Percentiles rank a stretch among this genome's conserved stretches.
These are phyloP conservation scores for Streptanthus diversifolius DNA, from an alignment of 345 rosid species.

Conservation along the genomic window DNA sequence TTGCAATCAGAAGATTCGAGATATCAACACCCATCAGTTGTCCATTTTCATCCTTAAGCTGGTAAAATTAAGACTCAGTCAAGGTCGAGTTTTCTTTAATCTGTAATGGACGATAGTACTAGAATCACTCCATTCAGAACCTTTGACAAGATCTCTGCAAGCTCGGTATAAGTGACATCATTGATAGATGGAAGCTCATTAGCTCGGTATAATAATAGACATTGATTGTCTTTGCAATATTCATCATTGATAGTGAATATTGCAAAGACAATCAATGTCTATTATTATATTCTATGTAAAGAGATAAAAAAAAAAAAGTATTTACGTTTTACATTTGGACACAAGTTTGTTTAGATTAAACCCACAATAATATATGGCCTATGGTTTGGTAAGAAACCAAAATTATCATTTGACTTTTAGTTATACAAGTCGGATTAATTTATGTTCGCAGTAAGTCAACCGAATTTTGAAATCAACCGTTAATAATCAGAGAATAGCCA, in stretches of 20 bases:
- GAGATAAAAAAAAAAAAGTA: neutral
- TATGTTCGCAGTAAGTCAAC: neutral
- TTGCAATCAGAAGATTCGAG: slow-evolving; percentile 78
- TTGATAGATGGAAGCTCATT: slow-evolving; percentile 97
- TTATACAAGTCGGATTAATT: neutral
- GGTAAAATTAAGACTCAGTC: slow-evolving; percentile 33
- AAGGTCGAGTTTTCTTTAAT: slow-evolving; percentile 8
- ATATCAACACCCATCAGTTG: slow-evolving; percentile 74
- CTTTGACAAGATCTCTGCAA: slow-evolving; percentile 78
- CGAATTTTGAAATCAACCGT: neutral
- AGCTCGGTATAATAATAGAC: slow-evolving; percentile 37
- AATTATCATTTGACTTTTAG: slow-evolving; percentile 17
- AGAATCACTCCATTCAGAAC: slow-evolving; percentile 35
- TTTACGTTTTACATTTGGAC: neutral
- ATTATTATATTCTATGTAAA: slow-evolving; percentile 2
- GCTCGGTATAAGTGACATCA: slow-evolving; percentile 84
- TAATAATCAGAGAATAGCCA: neutral
- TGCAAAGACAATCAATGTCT: neutral
- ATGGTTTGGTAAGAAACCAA: neutral
- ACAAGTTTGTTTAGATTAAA: neutral
- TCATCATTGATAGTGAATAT: no score
- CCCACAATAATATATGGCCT: slow-evolving; percentile 1
- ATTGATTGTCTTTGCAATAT: neutral
- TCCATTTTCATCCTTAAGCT: slow-evolving; percentile 91
- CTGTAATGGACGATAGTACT: neutral